Percentiles rank a stretch among this genome's conserved stretches.
Conservation (phyloP, 1,284 basidiomycete species). For the Neotropicomus parvogracilis region DNA sequence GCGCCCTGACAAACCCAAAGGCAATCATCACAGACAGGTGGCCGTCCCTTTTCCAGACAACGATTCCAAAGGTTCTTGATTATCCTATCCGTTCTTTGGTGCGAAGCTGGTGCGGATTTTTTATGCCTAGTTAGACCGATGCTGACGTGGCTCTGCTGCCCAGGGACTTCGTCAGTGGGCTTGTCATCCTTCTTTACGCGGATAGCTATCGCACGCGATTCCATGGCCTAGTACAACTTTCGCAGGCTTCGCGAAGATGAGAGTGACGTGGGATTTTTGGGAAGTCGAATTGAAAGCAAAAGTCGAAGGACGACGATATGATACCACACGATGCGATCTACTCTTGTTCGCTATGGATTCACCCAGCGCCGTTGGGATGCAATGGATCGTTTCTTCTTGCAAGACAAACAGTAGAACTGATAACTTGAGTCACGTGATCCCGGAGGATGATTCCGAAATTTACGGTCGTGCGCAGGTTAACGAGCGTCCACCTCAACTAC, state of each 20-base stretch:
- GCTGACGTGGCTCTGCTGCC: conserved; percentile 11
- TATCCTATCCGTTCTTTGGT: conserved; percentile 82
- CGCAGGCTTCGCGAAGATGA: conserved; percentile 30
- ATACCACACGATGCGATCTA: conserved; percentile 23
- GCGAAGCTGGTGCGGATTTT: conserved; percentile 71
- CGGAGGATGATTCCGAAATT: not conserved
- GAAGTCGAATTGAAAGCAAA: conserved; percentile 1
- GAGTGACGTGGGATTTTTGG: not conserved
- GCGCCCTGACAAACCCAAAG: conserved; percentile 83
- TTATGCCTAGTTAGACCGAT: conserved; percentile 5
- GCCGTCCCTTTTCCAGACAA: conserved; percentile 79
- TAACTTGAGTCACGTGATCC: conserved; percentile 22
- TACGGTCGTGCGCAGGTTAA: not conserved
- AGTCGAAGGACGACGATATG: conserved; percentile 9
- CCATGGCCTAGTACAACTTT: conserved; percentile 45
- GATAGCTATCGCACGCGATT: conserved; percentile 64
- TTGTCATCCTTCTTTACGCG: conserved; percentile 73
- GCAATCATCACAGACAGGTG: conserved; percentile 83
- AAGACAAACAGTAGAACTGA: no score
- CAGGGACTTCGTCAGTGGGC: conserved; percentile 77
- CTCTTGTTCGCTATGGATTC: conserved; percentile 14
- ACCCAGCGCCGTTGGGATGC: not conserved
- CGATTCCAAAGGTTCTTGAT: conserved; percentile 81
- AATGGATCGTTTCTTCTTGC: no score
- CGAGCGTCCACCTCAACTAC: not conserved